Conservation (phyloP, 352 stramenopile species). For the Aphanomyces astaci region DNA sequence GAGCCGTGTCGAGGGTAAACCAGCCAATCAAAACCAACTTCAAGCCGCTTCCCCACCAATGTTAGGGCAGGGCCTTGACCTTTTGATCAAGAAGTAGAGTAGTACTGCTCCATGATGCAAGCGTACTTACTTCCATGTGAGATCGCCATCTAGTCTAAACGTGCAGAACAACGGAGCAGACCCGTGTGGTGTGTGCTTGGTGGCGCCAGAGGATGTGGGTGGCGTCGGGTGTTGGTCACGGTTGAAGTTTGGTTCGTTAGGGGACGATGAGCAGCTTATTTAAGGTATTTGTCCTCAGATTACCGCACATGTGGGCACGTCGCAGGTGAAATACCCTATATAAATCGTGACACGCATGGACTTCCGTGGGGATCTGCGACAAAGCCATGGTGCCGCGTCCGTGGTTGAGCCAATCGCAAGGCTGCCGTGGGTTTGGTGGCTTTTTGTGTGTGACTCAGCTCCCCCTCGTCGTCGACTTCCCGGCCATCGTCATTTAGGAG, state of each 20-base stretch:
- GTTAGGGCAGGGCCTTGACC: neutral
- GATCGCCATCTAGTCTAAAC: too few relatives aligned
- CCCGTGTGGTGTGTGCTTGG: neutral
- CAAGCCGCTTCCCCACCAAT: neutral
- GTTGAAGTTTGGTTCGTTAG: neutral
- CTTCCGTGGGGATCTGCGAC: neutral
- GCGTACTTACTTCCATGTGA: too few relatives aligned
- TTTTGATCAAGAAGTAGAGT: too few relatives aligned
- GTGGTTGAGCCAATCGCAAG: neutral
- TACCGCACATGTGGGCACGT: neutral
- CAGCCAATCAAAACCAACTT: slow-evolving; percentile 8
- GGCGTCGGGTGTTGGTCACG: neutral
- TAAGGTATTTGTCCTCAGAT: neutral
- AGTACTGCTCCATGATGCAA: too few relatives aligned
- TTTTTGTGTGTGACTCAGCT: too few relatives aligned
- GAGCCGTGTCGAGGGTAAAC: neutral
- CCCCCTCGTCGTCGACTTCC: too few relatives aligned
- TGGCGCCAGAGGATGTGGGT: neutral
- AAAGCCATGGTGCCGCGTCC: neutral
- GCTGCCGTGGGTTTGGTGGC: neutral
- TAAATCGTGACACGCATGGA: neutral
- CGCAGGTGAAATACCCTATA: slow-evolving; percentile 6
- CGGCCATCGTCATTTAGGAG: too few relatives aligned
- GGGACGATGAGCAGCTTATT: neutral
- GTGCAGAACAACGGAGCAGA: too few relatives aligned